Evolutionary conservation across 768 basidiomycete species (phyloP).

Genomic region (Steccherinum ochraceum): DNA sequence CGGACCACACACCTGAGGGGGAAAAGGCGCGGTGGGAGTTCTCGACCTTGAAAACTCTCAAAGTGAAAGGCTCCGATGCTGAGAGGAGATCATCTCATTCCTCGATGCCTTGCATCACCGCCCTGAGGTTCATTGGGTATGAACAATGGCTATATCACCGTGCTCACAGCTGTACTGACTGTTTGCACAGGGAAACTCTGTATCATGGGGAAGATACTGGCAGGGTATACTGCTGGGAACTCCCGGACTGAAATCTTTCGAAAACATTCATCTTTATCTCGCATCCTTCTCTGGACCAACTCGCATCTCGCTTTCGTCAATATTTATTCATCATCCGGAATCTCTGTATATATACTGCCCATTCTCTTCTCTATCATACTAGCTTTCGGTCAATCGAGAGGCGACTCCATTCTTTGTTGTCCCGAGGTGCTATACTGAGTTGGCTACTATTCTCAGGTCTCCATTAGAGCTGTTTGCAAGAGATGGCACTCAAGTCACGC

Average conservation of each 20-base stretch:
- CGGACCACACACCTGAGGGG: slow-evolving; percentile 63
- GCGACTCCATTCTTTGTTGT: too few species aligned
- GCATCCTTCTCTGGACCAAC: neutral
- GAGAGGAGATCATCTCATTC: slow-evolving; percentile 28
- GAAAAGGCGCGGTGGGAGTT: slow-evolving; percentile 74
- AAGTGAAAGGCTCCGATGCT: slow-evolving; percentile 35
- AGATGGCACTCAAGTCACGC: too few species aligned
- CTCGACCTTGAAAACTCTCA: slow-evolving; percentile 60
- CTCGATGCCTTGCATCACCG: slow-evolving; percentile 51
- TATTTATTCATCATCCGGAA: neutral
- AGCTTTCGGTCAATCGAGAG: too few species aligned
- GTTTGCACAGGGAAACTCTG: slow-evolving; percentile 41
- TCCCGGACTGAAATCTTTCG: slow-evolving; percentile 36
- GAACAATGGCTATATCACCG: slow-evolving; percentile 12
- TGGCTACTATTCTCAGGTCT: too few species aligned
- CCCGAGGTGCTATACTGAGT: too few species aligned
- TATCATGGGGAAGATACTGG: slow-evolving; percentile 64
- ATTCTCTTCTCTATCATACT: too few species aligned
- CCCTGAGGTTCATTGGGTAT: slow-evolving; percentile 80
- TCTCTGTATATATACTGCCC: neutral
- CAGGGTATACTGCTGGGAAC: slow-evolving; percentile 48
- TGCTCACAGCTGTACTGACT: neutral
- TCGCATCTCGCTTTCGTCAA: neutral
- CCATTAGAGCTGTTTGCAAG: too few species aligned
- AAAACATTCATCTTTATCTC: slow-evolving; percentile 2